phyloP scores from a whole-genome alignment of 208 protist genomes.

The Leishmania major region DNA sequence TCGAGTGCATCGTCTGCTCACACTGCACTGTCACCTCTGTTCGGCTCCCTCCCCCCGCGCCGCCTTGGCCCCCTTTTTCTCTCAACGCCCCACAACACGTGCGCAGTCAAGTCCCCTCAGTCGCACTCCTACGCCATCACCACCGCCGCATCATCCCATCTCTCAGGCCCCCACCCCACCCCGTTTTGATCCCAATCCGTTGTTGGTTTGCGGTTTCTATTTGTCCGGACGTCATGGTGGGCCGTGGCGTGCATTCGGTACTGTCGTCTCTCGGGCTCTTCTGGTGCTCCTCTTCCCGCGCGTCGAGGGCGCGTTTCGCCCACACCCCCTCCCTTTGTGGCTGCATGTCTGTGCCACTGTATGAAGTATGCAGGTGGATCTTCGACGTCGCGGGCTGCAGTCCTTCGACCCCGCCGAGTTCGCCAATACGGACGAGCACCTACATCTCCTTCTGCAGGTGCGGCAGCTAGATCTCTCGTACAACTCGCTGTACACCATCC shows the following conservation, averaged over 20 bases:
- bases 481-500: conserved; percentile 63
- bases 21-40: neutral
- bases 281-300: neutral
- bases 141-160: neutral
- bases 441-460: conserved; percentile 35
- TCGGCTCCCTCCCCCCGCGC: neutral
- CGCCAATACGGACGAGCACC: conserved; percentile 39
- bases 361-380: conserved; percentile 50
- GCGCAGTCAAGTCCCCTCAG: neutral
- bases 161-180: neutral
- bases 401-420: conserved; percentile 72
- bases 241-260: neutral
- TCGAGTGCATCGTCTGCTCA: neutral
- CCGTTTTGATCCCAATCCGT: neutral
- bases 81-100: neutral
- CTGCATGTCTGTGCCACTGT: neutral
- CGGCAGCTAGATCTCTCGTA: conserved; percentile 63
- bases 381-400: conserved; percentile 62
- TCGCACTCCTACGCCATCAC: neutral
- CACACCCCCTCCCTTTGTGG: too few species aligned
- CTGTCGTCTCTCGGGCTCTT: neutral
- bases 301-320: neutral
- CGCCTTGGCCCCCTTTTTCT: neutral
- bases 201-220: neutral
- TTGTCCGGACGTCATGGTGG: neutral